Base-by-base conservation (phyloP, 2,329 filamentous ascomycete genomes). In the Epichloe uncinata region DNA sequence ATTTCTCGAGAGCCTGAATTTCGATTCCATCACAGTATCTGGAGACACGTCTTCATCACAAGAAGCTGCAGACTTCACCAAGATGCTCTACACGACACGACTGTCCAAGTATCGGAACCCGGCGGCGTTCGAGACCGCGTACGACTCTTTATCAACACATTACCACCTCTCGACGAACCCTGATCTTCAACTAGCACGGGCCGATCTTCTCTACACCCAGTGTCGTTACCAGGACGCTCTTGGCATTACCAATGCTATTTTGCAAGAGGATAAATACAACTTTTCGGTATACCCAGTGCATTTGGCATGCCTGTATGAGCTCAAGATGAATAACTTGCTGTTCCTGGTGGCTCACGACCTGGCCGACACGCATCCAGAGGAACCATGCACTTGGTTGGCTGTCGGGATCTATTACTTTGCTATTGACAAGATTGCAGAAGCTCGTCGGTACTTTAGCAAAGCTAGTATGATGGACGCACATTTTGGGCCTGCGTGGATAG, bases 401-500 rank as follows among this genome's bases (percentile, higher is more conserved):
- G 91, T 98, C 11, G 93, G 89, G 11, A 84, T 90, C 33, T 98
- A 97, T 72, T 98, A 98, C 67, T 82, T 97, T 55, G 76, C 84
- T 15, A 95, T 90, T 48, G 80, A 82, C 57, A 90, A 89, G 60
- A 88, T 98, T 51, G 85, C 93, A 3, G 93, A 98, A 68, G 90
- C 94, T 9, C 82, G 93, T 11, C 82, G 91, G 38, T 98, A 93
- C 72, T 98, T 98, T 66, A 95, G 87, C 61, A 98, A 98, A 68
- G 87, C 94, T 4, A 95, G 87, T 56, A 85, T 97, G 73, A 91
- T 98, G 83, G 90, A 98, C 62, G 87, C 91, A 6, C 91, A 97
- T 69, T 98, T 95, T 60, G 91, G 91, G 0, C 87, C 93, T 1
- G 93, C 93, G 3, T 98, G 93, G 93, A 97, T 98, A 56, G 93